A percentile compares a stretch with the other conserved stretches of the same genome.
Evolutionary conservation across 257 asterid species (phyloP).

Genomic region (Solanum neorickii): DNA sequence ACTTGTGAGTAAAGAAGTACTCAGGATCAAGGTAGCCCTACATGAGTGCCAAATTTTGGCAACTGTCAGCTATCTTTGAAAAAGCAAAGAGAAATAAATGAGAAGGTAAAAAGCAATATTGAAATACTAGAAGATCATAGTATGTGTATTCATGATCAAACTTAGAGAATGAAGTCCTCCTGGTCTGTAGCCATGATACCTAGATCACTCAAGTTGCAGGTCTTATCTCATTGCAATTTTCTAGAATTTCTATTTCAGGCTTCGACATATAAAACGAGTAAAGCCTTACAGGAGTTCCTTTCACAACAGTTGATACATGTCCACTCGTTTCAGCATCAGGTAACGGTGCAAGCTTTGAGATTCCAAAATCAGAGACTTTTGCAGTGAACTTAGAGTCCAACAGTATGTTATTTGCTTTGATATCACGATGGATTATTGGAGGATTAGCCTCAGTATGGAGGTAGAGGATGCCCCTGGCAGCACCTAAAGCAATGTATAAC

Average conservation of each 20-base stretch:
- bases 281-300: not conserved
- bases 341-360: not conserved
- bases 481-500: slow-evolving; percentile 1
- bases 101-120: not conserved
- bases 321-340: not conserved
- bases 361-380: not conserved
- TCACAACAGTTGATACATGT: not conserved
- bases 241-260: not conserved
- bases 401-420: slow-evolving; percentile 2
- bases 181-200: not conserved
- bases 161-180: not conserved
- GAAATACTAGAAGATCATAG: not conserved
- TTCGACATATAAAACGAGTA: not conserved
- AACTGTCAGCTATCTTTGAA: not conserved
- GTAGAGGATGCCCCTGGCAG: slow-evolving; percentile 1
- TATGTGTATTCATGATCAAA: not conserved
- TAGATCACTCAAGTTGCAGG: not conserved
- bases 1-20: not conserved
- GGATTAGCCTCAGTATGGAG: slow-evolving; percentile 3
- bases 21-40: slow-evolving; percentile 1
- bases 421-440: not conserved
- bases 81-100: not conserved
- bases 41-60: not conserved
- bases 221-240: not conserved
- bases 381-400: not conserved